Evolutionary conservation across 2,329 filamentous ascomycete species (phyloP), one percentile per base, ranked within the genome.

Genomic region (Thielaviopsis musarum): DNA sequence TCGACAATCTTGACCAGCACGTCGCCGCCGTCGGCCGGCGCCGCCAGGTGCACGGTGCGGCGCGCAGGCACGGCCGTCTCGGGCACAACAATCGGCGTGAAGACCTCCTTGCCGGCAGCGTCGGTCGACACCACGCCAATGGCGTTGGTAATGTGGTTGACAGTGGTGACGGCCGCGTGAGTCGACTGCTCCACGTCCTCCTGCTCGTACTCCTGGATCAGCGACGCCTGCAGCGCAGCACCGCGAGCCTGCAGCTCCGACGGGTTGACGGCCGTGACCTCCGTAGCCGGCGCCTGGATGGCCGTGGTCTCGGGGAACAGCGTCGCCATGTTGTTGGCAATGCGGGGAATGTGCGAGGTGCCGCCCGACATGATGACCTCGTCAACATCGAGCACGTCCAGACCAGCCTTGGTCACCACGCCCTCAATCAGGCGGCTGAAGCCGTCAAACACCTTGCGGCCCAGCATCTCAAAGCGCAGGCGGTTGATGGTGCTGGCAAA

Each of bases 181-280:
- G 90, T 95, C 63, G 88, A 95, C 78, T 96, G 91, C 70, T 94
- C 88, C 66, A 98, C 94, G 69, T 97, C 91, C 65, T 89, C 84
- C 65, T 83, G 79, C 67, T 98, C 93, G 72, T 95, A 98, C 72
- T 95, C 91, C 72, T 91, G 84, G 71, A 98, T 89, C 64, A 98
- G 77, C 62, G 85, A 94, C 45, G 93, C 93, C 75, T 98, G 93
- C 66, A 98, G 89, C 34, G 93, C 91, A 62, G 93, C 93, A 69
- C 93, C 93, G 64, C 93, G 84, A 63, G 88, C 87, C 67, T 85
- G 78, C 59, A 96, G 80, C 75, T 97, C 91, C 3, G 89, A 93
- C 64, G 93, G 93, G 80, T 97, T 97, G 74, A 97, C 83, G 63
- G 91, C 87, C 26, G 77, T 78, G 48, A 85, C 67, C 65, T 77